These are phyloP conservation scores for Colletotrichum tanaceti DNA, from an alignment of 2,329 filamentous ascomycete species.

Conservation along the genomic window DNA sequence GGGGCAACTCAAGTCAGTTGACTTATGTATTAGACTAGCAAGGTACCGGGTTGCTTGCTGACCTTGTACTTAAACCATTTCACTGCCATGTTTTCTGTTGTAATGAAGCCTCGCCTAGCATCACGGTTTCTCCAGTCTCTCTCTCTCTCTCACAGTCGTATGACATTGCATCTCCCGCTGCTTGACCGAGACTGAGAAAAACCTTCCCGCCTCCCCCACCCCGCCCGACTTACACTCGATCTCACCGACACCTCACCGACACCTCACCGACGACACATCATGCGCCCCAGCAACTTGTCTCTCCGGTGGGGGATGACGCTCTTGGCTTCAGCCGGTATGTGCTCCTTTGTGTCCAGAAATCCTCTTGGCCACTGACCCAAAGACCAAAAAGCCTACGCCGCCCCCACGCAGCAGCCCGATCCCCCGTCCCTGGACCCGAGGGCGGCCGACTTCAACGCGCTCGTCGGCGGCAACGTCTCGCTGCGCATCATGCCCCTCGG, in stretches of 20 bases:
- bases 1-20: too few species aligned
- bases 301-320: conserved; percentile 28
- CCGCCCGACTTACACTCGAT: background rate
- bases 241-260: background rate
- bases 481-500: conserved; percentile 59
- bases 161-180: background rate
- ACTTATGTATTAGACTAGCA: too few species aligned
- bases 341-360: background rate
- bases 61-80: conserved; percentile 24
- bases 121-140: background rate
- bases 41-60: too few species aligned
- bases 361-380: conserved; percentile 2
- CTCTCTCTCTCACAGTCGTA: background rate
- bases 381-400: conserved; percentile 31
- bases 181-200: too few species aligned
- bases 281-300: conserved; percentile 22
- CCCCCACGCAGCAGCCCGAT: conserved; percentile 28
- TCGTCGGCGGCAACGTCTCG: conserved; percentile 44
- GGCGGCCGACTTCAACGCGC: conserved; percentile 27
- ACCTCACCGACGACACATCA: background rate
- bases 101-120: background rate
- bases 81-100: background rate
- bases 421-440: conserved; percentile 23
- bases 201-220: too few species aligned
- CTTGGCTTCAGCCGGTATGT: conserved; percentile 36